phyloP scores from a whole-genome alignment of 768 basidiomycete species.

The Agaricus blazei region DNA sequence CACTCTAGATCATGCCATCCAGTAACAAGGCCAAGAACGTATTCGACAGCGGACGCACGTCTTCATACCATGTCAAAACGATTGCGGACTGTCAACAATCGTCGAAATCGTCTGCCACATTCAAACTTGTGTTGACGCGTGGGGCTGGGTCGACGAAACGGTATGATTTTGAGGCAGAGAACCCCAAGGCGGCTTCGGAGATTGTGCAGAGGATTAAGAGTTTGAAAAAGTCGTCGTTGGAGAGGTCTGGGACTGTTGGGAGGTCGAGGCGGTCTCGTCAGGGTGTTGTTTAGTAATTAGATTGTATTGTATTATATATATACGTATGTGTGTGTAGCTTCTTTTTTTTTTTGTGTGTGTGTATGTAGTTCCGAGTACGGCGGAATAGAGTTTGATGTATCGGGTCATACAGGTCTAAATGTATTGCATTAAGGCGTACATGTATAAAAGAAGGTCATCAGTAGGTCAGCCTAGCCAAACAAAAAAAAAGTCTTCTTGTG shows the following conservation, averaged over 20 bases:
- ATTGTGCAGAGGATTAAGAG: slow-evolving; percentile 71
- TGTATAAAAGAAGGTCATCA: too few species aligned
- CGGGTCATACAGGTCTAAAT: too few species aligned
- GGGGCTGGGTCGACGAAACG: slow-evolving; percentile 67
- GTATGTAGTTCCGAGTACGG: too few species aligned
- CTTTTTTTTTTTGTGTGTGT: too few species aligned
- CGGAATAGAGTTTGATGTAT: too few species aligned
- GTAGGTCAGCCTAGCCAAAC: too few species aligned
- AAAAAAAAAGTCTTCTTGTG: too few species aligned
- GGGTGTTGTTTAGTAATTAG: slow-evolving; percentile 20
- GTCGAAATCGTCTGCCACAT: slow-evolving; percentile 70
- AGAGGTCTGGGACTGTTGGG: slow-evolving; percentile 59
- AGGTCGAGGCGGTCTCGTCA: slow-evolving; percentile 62
- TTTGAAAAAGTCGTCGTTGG: slow-evolving; percentile 53
- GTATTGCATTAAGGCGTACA: too few species aligned
- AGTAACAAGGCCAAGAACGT: slow-evolving; percentile 73
- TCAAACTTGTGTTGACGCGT: slow-evolving; percentile 85
- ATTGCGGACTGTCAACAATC: slow-evolving; percentile 82
- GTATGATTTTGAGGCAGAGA: slow-evolving; percentile 97
- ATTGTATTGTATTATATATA: too few species aligned
- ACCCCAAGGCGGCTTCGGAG: slow-evolving; percentile 70
- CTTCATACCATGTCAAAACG: slow-evolving; percentile 88
- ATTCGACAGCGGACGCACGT: slow-evolving; percentile 86
- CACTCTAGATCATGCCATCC: slow-evolving; percentile 77
- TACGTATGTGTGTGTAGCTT: too few species aligned